Base-by-base conservation (phyloP, 805 yeast genomes). In the Cyberlindnera mississippiensis region DNA sequence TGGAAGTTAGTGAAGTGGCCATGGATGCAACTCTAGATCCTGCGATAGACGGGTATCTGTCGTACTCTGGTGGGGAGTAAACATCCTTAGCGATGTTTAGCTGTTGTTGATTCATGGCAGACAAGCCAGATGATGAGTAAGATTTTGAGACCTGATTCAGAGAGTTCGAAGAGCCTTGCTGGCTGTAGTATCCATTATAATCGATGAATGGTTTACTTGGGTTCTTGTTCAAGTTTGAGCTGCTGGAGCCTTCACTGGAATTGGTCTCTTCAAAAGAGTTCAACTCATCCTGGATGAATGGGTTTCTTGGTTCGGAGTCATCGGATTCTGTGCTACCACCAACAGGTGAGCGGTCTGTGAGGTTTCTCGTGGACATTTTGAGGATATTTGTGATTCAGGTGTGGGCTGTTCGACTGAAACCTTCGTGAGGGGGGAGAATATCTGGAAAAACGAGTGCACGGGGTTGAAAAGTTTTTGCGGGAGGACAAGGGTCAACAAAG, bases 21-120 rank as follows among this genome's bases (percentile, higher is more conserved):
- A 69, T 61, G 4, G 86, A 78, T 4, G 75, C 72, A 3, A 76
- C 77, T 48, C 85, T 68, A 13, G 82, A 75, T 3, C 77, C 75
- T 13, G 68, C 63, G 47, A 78, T 67, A 19, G 77, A 69, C 4
- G 91, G 90, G 54, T 82, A 83, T 51, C 89, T 68, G 59, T 82
- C 87, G 52, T 67, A 82, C 41, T 75, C 83, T 1, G 77, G 68
- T 4, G 86, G 82, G 3, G 69, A 57, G 45, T 55, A 50, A 22
- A 60, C 59, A 28, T 50, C 63, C 35, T 41, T 49, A 30, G 42
- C 40, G 8, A 40, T 28, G 32, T 38, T 43, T 20, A 40, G 18
- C 15, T 33, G 44, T 12, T 38, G 35, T n/a, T 38, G 48, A 18
- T 41, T 51, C 30, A 50, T 5, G 1, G 42, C 55, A 6, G 59